Evolutionary conservation across 2,329 filamentous ascomycete genomes (phyloP).

Genomic region (Penicillium thymicola): DNA sequence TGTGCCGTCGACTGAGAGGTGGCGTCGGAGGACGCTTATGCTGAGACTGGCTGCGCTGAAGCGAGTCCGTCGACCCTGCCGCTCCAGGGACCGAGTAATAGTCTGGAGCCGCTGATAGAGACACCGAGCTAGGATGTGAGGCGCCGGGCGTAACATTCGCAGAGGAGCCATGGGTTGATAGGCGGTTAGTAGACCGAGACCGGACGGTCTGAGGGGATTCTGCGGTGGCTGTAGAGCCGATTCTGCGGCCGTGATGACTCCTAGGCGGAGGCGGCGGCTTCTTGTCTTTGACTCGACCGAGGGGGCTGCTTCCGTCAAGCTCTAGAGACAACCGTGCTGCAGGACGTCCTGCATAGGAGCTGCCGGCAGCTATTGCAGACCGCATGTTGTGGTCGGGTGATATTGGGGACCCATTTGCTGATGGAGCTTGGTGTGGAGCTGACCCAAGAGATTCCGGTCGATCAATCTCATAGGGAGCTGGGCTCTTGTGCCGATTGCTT

Average conservation of each 20-base stretch:
- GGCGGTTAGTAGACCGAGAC: conserved; percentile 25
- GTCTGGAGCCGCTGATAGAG: conserved; percentile 49
- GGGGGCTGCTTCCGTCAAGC: conserved; percentile 47
- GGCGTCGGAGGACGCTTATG: conserved; percentile 48
- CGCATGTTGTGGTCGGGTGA: conserved; percentile 5
- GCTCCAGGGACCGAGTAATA: conserved; percentile 29
- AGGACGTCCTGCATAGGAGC: conserved; percentile 44
- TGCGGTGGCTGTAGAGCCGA: conserved; percentile 47
- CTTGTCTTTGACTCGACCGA: conserved; percentile 52
- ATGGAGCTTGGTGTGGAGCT: conserved; percentile 26
- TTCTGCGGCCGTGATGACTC: conserved; percentile 73
- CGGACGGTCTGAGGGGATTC: conserved; percentile 23
- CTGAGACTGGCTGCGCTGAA: conserved; percentile 33
- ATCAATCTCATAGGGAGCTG: conserved; percentile 9
- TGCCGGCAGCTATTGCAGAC: conserved; percentile 3
- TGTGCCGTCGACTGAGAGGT: conserved; percentile 49
- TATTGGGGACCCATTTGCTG: conserved; percentile 20
- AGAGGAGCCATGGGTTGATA: conserved; percentile 25
- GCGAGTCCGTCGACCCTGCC: conserved; percentile 19
- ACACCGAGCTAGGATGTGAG: conserved; percentile 39
- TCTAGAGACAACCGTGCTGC: conserved; percentile 57
- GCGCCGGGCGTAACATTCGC: conserved; percentile 21
- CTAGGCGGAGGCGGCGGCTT: conserved; percentile 68
- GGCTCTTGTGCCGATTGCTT: conserved; percentile 2
- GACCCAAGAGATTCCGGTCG: conserved; percentile 14